Evolutionary conservation across 305 asterid genomes (phyloP).

Genomic region (Fraxinus floribunda): DNA sequence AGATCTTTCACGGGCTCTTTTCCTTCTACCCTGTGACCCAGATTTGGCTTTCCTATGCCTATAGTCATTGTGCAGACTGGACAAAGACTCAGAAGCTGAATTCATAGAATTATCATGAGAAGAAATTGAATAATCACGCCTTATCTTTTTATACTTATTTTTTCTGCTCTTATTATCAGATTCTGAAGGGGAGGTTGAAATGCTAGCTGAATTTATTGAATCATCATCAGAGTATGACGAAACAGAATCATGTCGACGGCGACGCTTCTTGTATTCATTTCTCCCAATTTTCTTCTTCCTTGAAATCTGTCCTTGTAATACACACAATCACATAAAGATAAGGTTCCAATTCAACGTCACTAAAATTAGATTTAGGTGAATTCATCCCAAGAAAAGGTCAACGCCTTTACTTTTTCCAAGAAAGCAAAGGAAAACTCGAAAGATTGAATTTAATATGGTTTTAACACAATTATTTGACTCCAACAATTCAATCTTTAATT

Average conservation of each 20-base stretch:
- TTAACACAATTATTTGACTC: slow-evolving; percentile 7
- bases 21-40: slow-evolving; percentile 36
- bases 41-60: slow-evolving; percentile 41
- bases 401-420: not conserved
- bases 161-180: slow-evolving; percentile 31
- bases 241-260: slow-evolving; percentile 33
- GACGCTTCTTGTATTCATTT: slow-evolving; percentile 59
- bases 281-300: slow-evolving; percentile 58
- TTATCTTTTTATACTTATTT: slow-evolving; percentile 38
- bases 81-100: slow-evolving; percentile 45
- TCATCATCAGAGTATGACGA: slow-evolving; percentile 26
- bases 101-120: slow-evolving; percentile 53
- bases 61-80: slow-evolving; percentile 33
- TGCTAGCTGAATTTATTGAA: slow-evolving; percentile 25
- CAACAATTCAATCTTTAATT: slow-evolving; percentile 22
- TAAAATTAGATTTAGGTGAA: not conserved
- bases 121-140: slow-evolving; percentile 39
- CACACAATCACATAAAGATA: slow-evolving; percentile 15
- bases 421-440: not conserved
- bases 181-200: slow-evolving; percentile 22
- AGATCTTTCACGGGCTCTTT: slow-evolving; percentile 38
- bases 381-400: not conserved
- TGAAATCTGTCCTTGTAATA: slow-evolving; percentile 21
- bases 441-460: not conserved
- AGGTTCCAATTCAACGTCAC: not conserved